Conservation (phyloP, 176 grass and related monocot species). For the Tuctoria greenei region DNA sequence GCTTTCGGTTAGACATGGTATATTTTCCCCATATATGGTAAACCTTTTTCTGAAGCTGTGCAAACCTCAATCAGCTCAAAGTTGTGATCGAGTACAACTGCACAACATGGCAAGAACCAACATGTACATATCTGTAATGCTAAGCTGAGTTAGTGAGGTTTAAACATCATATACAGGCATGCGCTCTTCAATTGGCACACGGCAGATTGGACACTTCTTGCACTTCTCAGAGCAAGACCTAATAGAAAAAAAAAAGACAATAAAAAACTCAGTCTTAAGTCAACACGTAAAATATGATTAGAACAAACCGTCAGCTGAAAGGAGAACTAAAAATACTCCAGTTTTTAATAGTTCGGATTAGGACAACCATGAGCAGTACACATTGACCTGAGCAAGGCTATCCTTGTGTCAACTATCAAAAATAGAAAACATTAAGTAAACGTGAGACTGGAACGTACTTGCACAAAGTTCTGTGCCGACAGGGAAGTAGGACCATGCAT, state of each 20-base stretch:
- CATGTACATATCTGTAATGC: slow-evolving; percentile 60
- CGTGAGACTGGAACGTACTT: slow-evolving; percentile 56
- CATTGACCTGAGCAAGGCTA: too few species aligned
- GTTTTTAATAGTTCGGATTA: not conserved
- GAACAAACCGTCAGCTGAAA: not conserved
- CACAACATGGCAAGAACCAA: slow-evolving; percentile 46
- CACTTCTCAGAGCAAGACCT: slow-evolving; percentile 91
- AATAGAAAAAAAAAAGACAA: slow-evolving; percentile 8
- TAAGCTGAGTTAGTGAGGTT: slow-evolving; percentile 51
- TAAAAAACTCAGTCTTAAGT: slow-evolving; percentile 6
- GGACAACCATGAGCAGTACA: too few species aligned
- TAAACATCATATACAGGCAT: slow-evolving; percentile 98
- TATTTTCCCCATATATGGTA: slow-evolving; percentile 45
- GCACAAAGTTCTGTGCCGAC: slow-evolving; percentile 89
- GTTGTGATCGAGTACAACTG: slow-evolving; percentile 51
- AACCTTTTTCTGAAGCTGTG: slow-evolving; percentile 51
- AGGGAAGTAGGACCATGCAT: slow-evolving; percentile 87
- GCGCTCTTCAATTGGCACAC: slow-evolving; percentile 81
- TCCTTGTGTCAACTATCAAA: not conserved
- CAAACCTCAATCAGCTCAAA: slow-evolving; percentile 59
- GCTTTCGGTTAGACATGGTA: slow-evolving; percentile 52
- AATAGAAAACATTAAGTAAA: not conserved
- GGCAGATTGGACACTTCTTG: slow-evolving; percentile 98
- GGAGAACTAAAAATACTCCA: slow-evolving; percentile 3
- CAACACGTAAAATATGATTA: not conserved